Evolutionary conservation across 31 red algal species (phyloP).

Genomic region (Endocladia muricata): DNA sequence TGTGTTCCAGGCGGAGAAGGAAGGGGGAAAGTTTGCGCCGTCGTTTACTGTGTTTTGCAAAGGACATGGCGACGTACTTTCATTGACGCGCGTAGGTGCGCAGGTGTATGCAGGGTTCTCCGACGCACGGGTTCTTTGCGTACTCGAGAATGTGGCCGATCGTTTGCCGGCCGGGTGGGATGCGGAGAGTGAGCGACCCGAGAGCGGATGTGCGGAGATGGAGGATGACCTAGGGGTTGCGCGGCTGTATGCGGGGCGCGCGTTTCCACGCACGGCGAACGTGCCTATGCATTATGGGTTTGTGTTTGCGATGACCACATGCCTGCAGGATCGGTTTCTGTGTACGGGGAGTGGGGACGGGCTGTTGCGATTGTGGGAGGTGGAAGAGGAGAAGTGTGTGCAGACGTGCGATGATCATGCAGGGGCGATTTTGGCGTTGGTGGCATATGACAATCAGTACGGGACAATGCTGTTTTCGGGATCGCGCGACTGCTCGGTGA

Average conservation of each 20-base stretch:
- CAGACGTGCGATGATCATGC: constrained; percentile 66
- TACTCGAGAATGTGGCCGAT: constrained; percentile 33
- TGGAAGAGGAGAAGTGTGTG: constrained; percentile 33
- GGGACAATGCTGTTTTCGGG: constrained; percentile 80
- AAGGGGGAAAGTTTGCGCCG: constrained; percentile 21
- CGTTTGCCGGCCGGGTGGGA: neutral
- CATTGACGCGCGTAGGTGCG: constrained; percentile 40
- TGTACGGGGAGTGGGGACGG: constrained; percentile 79
- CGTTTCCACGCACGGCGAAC: constrained; percentile 16
- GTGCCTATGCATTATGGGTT: constrained; percentile 42
- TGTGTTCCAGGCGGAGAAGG: constrained; percentile 14
- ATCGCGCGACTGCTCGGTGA: constrained; percentile 64
- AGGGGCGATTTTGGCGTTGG: constrained; percentile 70
- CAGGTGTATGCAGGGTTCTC: constrained; percentile 68
- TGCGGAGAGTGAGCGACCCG: neutral
- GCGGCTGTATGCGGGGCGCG: constrained; percentile 11
- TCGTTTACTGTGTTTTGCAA: constrained; percentile 45
- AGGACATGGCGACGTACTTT: constrained; percentile 59
- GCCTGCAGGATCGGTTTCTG: constrained; percentile 49
- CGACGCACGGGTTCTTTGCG: constrained; percentile 53
- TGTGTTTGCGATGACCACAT: constrained; percentile 54
- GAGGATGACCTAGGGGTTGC: neutral
- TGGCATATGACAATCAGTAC: constrained; percentile 31
- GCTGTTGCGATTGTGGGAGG: constrained; percentile 68
- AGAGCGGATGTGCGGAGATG: neutral